Evolutionary conservation across 225 moss, liverwort and hornwort genomes (phyloP).

Genomic region (Physcomitrellopsis africana): DNA sequence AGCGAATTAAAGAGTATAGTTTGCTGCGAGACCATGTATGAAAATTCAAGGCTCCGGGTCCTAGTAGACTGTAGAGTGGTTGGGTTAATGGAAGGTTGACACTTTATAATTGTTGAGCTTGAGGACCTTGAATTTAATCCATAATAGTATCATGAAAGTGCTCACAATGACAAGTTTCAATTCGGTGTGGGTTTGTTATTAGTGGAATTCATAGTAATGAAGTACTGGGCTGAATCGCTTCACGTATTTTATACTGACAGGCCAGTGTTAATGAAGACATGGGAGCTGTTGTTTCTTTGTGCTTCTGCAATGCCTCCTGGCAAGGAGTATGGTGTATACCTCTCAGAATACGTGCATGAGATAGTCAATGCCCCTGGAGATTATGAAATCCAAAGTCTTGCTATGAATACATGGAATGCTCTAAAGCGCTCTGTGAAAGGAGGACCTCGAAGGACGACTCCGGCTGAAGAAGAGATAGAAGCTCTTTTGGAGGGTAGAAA

Average conservation of each 20-base stretch:
- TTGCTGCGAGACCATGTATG: not conserved
- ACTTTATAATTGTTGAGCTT: too few relatives aligned
- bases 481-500: constrained; percentile 74
- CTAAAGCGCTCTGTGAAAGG: constrained; percentile 93
- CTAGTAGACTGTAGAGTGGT: too few relatives aligned
- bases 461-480: constrained; percentile 87
- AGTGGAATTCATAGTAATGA: constrained; percentile 12
- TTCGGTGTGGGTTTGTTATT: not conserved
- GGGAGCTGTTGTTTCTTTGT: constrained; percentile 91
- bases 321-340: constrained; percentile 78
- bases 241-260: constrained; percentile 36
- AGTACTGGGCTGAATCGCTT: constrained; percentile 20
- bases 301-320: constrained; percentile 98
- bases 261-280: constrained; percentile 73
- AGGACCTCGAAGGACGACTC: constrained; percentile 82
- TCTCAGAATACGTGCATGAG: constrained; percentile 88
- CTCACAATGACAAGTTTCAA: too few relatives aligned
- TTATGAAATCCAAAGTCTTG: constrained; percentile 67
- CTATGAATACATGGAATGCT: constrained; percentile 87
- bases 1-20: not conserved
- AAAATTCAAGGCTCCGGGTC: too few relatives aligned
- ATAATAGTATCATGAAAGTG: too few relatives aligned
- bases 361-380: constrained; percentile 77
- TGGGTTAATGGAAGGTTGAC: too few relatives aligned
- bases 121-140: too few relatives aligned